Base-by-base conservation (phyloP, 169 alveolate species). In the Plasmodium knowlesi region DNA sequence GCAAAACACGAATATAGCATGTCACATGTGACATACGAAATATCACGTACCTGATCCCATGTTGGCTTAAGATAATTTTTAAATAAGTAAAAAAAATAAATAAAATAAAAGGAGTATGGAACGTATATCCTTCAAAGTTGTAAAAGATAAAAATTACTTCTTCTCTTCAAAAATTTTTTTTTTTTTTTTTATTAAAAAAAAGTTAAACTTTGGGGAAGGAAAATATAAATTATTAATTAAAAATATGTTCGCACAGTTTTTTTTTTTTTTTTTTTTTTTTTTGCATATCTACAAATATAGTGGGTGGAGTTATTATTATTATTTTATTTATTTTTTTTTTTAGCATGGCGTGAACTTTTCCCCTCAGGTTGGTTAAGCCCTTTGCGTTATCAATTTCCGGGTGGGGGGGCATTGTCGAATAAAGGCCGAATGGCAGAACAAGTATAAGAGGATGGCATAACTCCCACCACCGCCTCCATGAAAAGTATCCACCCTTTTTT, bases 1-100 rank as follows among this genome's bases (percentile, higher is more conserved):
- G 53, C 53, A 16, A 43, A 9, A 16, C 53, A 43, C 53, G 9
- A 16, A 12, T 5, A 12, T 5, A 16, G 12, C 53, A 9, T 43
- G 16, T 6, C 53, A 43, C 53, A 43, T 8, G 53, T 43, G 53
- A 9, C 53, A 43, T 57, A n/a, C 30, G 73, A 57, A 19, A n/a
- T 19, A 25, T 1, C 39, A 28, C 61, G 53, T 82, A 82, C 91
- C 91, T 82, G 91, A 82, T 54, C 91, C 91, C 91, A 82, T 82
- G 43, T 54, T 82, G 22, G 5, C 73, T 57, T 57, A 57, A 19
- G 73, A 22, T 57, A 16, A 57, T 57, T 57, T 16, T 57, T 19
- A 57, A 57, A 57, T 22, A 5, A 8, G 30, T 57, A 57, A 32
- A 32, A 32, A 32, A 57, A 57, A 57, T 22, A 5, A 8, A 12